Percentiles rank a stretch among this genome's conserved stretches.
phyloP scores from a whole-genome alignment of 1,139 yeast genomes.

The Yamadazyma pseudoaaseri region DNA sequence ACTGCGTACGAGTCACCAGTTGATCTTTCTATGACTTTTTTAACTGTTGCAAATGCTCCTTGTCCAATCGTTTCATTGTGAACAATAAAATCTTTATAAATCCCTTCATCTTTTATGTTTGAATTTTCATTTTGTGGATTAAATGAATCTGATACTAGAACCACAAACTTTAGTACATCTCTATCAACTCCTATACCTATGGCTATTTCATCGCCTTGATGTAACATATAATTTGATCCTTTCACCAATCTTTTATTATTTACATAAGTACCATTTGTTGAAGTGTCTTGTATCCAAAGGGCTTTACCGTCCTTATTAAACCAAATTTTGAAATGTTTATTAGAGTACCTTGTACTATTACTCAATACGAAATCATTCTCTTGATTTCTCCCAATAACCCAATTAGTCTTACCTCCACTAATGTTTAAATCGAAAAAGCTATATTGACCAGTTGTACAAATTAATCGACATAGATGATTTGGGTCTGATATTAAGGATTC shows the following conservation, averaged over 20 bases:
- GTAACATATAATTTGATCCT: conserved; percentile 77
- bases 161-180: conserved; percentile 75
- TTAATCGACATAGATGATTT: conserved; percentile 44
- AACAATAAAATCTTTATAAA: conserved; percentile 72
- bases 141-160: conserved; percentile 51
- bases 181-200: conserved; percentile 83
- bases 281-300: conserved; percentile 64
- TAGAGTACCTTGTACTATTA: conserved; percentile 69
- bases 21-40: conserved; percentile 80
- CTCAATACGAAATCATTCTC: conserved; percentile 65
- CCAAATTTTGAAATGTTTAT: conserved; percentile 75
- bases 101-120: conserved; percentile 44
- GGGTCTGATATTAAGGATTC: conserved; percentile 25
- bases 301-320: conserved; percentile 51
- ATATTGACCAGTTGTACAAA: conserved; percentile 69
- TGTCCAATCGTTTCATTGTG: conserved; percentile 87
- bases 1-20: conserved; percentile 89
- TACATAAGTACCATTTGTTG: conserved; percentile 89
- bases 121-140: conserved; percentile 30
- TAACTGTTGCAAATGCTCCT: conserved; percentile 96
- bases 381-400: conserved; percentile 77
- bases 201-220: conserved; percentile 90
- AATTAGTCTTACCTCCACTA: conserved; percentile 39
- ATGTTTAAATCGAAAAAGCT: conserved; percentile 41
- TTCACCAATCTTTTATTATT: conserved; percentile 73